Percentiles rank a stretch among this genome's conserved stretches.
phyloP scores from a whole-genome alignment of 371 early-diverging fungal genomes.

The Funneliformis caledonium region DNA sequence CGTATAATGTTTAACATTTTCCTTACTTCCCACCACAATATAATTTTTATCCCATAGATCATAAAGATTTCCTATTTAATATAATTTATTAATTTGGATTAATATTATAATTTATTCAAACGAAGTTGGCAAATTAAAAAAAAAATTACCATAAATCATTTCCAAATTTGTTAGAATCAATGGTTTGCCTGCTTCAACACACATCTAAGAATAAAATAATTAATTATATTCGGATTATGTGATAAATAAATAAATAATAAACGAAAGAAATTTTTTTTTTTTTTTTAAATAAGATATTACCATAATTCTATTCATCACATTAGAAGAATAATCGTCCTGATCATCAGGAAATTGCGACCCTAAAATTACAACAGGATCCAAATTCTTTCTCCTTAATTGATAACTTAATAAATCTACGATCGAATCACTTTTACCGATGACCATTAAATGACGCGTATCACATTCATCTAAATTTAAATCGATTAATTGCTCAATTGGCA shows the following conservation, averaged over 20 bases:
- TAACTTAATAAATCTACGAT: slow-evolving; percentile 15
- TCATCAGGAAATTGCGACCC: slow-evolving; percentile 38
- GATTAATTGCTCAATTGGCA: slow-evolving; percentile 26
- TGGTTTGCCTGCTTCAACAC: slow-evolving; percentile 38
- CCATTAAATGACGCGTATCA: slow-evolving; percentile 36
- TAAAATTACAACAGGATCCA: slow-evolving; percentile 38
- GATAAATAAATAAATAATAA: not conserved
- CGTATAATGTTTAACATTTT: slow-evolving; percentile 35
- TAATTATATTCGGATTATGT: slow-evolving; percentile 17
- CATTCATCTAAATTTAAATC: slow-evolving; percentile 23
- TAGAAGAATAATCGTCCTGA: slow-evolving; percentile 30
- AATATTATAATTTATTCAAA: slow-evolving; percentile 1
- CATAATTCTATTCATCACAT: slow-evolving; percentile 29
- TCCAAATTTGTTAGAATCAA: slow-evolving; percentile 35
- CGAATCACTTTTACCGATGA: slow-evolving; percentile 40
- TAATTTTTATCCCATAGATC: slow-evolving; percentile 41
- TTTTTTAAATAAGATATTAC: not conserved
- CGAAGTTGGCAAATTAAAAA: not conserved
- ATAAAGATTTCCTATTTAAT: slow-evolving; percentile 33
- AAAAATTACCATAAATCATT: slow-evolving; percentile 29
- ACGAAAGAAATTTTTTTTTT: not conserved
- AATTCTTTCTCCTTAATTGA: not conserved
- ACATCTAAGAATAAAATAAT: slow-evolving; percentile 36
- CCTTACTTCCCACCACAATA: slow-evolving; percentile 27
- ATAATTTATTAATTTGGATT: not conserved